A percentile compares a stretch with the other conserved stretches of the same genome.
phyloP scores from a whole-genome alignment of 306 rosid genomes.

The Vigna mungo region DNA sequence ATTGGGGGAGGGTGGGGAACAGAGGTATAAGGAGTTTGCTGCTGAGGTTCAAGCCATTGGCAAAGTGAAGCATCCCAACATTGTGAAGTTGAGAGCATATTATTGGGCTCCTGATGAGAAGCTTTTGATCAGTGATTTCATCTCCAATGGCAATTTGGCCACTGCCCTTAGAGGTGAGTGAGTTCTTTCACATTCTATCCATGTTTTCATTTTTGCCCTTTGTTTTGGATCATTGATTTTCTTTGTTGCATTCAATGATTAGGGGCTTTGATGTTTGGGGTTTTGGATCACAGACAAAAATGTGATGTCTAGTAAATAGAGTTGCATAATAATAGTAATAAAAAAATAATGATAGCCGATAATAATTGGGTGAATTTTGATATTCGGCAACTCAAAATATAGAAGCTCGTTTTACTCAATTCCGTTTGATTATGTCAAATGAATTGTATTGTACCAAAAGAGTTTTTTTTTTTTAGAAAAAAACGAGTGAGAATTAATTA shows the following conservation, averaged over 20 bases:
- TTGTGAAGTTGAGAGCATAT: constrained; percentile 84
- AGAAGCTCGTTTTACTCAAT: background rate
- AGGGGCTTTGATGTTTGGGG: constrained; percentile 17
- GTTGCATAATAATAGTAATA: background rate
- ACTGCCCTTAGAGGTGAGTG: constrained; percentile 75
- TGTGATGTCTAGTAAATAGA: constrained; percentile 17
- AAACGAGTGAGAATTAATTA: background rate
- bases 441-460: background rate
- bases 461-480: background rate
- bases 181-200: constrained; percentile 27
- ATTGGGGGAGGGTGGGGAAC: constrained; percentile 95
- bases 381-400: background rate
- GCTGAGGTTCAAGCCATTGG: constrained; percentile 94
- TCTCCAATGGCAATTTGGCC: constrained; percentile 87
- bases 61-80: constrained; percentile 87
- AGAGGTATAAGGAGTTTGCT: constrained; percentile 89
- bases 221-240: constrained; percentile 14
- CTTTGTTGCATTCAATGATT: constrained; percentile 7
- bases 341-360: constrained; percentile 23
- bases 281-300: background rate
- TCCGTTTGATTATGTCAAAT: background rate
- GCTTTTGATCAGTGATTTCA: constrained; percentile 92
- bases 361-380: constrained; percentile 26
- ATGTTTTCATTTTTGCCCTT: background rate
- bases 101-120: constrained; percentile 98